Conservation (phyloP, 192 early-diverging fungal genomes). For the Coemansia sp. region DNA sequence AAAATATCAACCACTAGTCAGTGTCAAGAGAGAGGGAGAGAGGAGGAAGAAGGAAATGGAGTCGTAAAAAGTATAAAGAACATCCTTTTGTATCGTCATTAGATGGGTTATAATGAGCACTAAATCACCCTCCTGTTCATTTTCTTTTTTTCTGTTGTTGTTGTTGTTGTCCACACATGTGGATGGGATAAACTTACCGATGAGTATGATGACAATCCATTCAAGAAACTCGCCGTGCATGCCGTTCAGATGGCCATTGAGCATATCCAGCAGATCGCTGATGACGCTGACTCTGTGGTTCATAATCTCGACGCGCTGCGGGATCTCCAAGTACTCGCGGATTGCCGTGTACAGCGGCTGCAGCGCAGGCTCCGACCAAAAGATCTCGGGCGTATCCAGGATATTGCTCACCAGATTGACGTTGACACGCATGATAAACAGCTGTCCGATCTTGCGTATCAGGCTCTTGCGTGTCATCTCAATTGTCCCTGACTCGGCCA, state of each 20-base stretch:
- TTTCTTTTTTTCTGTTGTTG: too few species aligned
- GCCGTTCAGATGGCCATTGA: constrained; percentile 91
- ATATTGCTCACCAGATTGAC: constrained; percentile 89
- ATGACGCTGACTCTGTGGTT: constrained; percentile 94
- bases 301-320: constrained; percentile 84
- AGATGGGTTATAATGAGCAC: too few species aligned
- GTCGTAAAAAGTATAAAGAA: background rate
- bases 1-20: constrained; percentile 48
- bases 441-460: constrained; percentile 93
- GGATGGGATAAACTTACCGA: constrained; percentile 58
- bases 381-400: constrained; percentile 91
- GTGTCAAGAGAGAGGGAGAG: background rate
- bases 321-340: constrained; percentile 80
- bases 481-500: constrained; percentile 93
- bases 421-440: constrained; percentile 89
- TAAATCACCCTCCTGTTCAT: too few species aligned
- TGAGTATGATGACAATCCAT: constrained; percentile 95
- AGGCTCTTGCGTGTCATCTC: constrained; percentile 89
- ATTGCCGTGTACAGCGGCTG: constrained; percentile 81
- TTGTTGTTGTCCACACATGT: too few species aligned
- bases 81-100: too few species aligned
- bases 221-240: constrained; percentile 91
- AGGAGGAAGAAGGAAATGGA: constrained; percentile 6
- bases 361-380: constrained; percentile 85
- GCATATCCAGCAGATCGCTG: constrained; percentile 90